A percentile compares a stretch with the other conserved stretches of the same genome.
Conservation (phyloP, 345 rosid genomes). For the Theobroma cacao region DNA sequence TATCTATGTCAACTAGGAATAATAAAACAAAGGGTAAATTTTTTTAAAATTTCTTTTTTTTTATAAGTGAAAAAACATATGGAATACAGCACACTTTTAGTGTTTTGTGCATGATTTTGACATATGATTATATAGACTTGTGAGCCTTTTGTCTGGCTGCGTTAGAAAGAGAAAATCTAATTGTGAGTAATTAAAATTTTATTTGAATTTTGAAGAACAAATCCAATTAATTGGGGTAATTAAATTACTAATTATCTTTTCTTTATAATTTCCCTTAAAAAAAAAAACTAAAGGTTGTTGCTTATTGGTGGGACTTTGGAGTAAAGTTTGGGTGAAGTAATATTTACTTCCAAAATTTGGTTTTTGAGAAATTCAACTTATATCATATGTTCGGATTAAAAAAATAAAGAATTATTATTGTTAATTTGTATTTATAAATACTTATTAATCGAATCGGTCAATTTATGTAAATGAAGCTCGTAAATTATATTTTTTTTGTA, state of each 20-base stretch:
- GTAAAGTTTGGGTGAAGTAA: not conserved
- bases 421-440: too few relatives aligned
- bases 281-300: not conserved
- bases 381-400: not conserved
- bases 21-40: not conserved
- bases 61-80: not conserved
- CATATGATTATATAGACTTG: not conserved
- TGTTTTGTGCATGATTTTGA: slow-evolving; percentile 22
- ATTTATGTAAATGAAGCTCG: too few relatives aligned
- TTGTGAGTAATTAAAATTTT: too few relatives aligned
- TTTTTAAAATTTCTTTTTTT: not conserved
- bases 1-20: not conserved
- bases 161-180: not conserved
- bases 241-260: too few relatives aligned
- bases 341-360: not conserved
- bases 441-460: too few relatives aligned
- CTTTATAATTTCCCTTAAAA: too few relatives aligned
- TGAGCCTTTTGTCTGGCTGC: not conserved
- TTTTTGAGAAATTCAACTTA: not conserved
- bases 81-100: slow-evolving; percentile 9
- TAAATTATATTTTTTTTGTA: too few relatives aligned
- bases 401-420: too few relatives aligned
- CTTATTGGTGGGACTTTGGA: not conserved
- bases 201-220: not conserved
- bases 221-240: too few relatives aligned